Base-by-base conservation (phyloP, 2,329 filamentous ascomycete species). In the Ophiostoma angusticollis region DNA sequence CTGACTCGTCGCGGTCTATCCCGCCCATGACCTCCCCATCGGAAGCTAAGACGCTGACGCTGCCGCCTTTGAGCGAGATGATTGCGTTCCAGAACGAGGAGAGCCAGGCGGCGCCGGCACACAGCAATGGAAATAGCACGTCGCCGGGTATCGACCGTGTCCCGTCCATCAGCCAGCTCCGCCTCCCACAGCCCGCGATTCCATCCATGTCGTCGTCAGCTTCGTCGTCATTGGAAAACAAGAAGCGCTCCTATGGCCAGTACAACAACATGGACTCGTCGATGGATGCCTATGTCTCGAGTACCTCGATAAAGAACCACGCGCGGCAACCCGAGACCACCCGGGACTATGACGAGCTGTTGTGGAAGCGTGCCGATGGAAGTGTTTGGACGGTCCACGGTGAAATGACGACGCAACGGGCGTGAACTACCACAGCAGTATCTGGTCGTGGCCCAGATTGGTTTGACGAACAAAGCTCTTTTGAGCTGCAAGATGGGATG, bases 281-380 rank as follows among this genome's bases (percentile, higher is more conserved):
- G 2, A 11, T 25, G 3, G 46, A 47, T 12, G 37, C 37, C 0
- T 43, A 45, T 23, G 38, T 34, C 4, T 18, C 33, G 13, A 29
- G 11, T 17, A 29, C 31, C 0, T 18, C 47, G 3, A 14, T 46
- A 3, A 49, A 49, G 46, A 48, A 49, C 40, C 47, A 48, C 30
- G 36, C 41, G 1, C 47, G 47, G 11, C 41, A 47, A 32, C 18
- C 39, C 0, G 39, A 46, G 28, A 4, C 16, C 13, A 18, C 34
- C n/a, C 32, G 30, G 8, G 39, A 41, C 5, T 32, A 23, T 11
- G 44, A 45, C 5, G 44, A 47, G 35, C 38, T 49, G 17, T 47
- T 37, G 35, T 49, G 47, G 47, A 47, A 47, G 40, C 46, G 47
- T 2, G 47, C 47, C 3, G 46, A 49, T 18, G 47, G 47, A 17